Conservation (phyloP, 768 basidiomycete genomes). For the Boletus tomentosulus region DNA sequence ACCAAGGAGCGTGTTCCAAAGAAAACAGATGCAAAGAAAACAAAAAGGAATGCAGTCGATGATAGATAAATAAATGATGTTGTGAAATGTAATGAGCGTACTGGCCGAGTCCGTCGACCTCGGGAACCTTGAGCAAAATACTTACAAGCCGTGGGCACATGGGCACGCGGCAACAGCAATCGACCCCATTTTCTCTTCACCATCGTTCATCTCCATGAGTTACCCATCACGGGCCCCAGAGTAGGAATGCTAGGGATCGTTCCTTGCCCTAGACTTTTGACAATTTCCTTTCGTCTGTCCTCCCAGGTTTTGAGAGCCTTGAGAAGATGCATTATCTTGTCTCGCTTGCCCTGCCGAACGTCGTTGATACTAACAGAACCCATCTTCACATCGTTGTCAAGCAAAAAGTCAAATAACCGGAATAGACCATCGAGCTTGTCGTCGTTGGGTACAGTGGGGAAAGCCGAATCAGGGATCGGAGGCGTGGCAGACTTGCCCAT, state of each 20-base stretch:
- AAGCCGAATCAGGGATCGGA: slow-evolving; percentile 73
- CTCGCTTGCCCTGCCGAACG: slow-evolving; percentile 73
- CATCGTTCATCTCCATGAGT: slow-evolving; percentile 1
- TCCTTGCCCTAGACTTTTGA: slow-evolving; percentile 47
- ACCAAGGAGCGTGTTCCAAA: slow-evolving; percentile 2
- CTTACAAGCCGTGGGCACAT: neutral
- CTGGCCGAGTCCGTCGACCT: slow-evolving; percentile 11
- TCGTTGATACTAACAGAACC: slow-evolving; percentile 94
- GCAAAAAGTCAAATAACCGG: slow-evolving; percentile 84
- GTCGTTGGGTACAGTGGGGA: slow-evolving; percentile 62
- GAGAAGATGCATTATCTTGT: slow-evolving; percentile 78
- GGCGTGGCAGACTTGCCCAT: slow-evolving; percentile 63
- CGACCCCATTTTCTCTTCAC: neutral
- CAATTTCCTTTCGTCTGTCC: slow-evolving; percentile 61
- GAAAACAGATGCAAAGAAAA: neutral
- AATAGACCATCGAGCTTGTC: slow-evolving; percentile 87
- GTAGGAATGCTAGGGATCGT: slow-evolving; percentile 15
- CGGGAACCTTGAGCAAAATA: slow-evolving; percentile 5
- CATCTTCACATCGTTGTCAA: slow-evolving; percentile 90
- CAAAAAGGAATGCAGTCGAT: slow-evolving; percentile 1
- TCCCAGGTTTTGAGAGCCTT: slow-evolving; percentile 77
- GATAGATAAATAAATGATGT: slow-evolving; percentile 3
- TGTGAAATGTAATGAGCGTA: slow-evolving; percentile 15
- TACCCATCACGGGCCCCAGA: slow-evolving; percentile 6
- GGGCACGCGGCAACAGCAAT: neutral